Conservation (phyloP, 1,284 basidiomycete genomes). For the Cutaneotrichosporon arboriforme region DNA sequence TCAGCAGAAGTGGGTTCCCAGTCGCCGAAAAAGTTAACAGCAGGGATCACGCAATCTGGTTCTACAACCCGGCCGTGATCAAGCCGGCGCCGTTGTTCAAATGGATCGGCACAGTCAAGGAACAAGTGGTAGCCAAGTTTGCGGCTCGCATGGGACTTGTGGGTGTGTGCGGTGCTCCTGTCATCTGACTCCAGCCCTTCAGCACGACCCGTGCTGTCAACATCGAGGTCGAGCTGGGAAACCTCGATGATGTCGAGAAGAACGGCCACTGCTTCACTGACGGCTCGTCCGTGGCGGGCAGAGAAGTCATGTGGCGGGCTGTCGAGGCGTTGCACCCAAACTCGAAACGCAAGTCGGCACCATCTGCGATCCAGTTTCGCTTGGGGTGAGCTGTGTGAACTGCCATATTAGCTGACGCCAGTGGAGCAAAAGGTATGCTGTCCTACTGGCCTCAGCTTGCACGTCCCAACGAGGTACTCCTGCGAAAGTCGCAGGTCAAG, state of each 20-base stretch:
- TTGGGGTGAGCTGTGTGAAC: conserved; percentile 29
- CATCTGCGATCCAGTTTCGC: conserved; percentile 47
- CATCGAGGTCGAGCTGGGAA: conserved; percentile 17
- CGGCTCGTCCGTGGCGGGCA: conserved; percentile 41
- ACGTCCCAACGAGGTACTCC: conserved; percentile 27
- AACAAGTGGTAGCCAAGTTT: conserved; percentile 46
- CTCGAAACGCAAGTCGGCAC: conserved; percentile 24
- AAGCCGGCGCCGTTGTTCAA: conserved; percentile 27
- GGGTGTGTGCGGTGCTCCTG: conserved; percentile 17
- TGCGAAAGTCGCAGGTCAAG: conserved; percentile 43
- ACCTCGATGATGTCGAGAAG: conserved; percentile 13
- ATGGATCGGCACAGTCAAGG: conserved; percentile 42
- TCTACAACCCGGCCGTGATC: conserved; percentile 35
- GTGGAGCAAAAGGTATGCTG: conserved; percentile 48
- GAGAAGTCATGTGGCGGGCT: conserved; percentile 34
- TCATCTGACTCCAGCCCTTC: conserved; percentile 26
- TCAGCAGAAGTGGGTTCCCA: conserved; percentile 34
- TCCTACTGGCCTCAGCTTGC: conserved; percentile 38
- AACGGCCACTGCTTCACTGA: conserved; percentile 43
- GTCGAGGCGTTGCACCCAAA: conserved; percentile 34
- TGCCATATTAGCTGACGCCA: conserved; percentile 14
- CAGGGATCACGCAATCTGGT: conserved; percentile 48
- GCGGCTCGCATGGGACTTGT: conserved; percentile 43
- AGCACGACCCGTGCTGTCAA: conserved; percentile 37
- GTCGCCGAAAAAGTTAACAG: conserved; percentile 13